phyloP scores from a whole-genome alignment of 108 stramenopile species.

The Chaetoceros muelleri region DNA sequence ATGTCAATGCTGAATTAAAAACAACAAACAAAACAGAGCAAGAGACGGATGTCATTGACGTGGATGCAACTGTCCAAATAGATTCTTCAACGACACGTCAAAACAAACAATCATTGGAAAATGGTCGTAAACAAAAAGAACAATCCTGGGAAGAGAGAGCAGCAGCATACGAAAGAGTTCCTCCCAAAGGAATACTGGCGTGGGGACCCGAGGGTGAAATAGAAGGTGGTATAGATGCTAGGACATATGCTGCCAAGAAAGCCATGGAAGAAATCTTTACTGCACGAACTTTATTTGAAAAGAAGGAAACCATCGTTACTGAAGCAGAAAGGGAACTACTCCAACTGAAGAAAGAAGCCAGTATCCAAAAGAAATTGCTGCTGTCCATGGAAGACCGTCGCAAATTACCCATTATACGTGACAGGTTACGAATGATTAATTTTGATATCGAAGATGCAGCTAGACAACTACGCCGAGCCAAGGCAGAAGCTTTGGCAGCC shows the following conservation, averaged over 20 bases:
- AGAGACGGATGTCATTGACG: slow-evolving; percentile 4
- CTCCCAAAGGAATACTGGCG: slow-evolving; percentile 42
- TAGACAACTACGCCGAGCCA: slow-evolving; percentile 41
- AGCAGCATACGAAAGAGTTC: slow-evolving; percentile 61
- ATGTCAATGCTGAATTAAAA: slow-evolving; percentile 3
- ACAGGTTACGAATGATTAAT: slow-evolving; percentile 41
- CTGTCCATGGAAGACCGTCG: slow-evolving; percentile 13
- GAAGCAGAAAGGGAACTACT: slow-evolving; percentile 46
- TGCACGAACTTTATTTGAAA: slow-evolving; percentile 32
- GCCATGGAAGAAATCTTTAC: slow-evolving; percentile 56
- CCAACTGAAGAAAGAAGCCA: slow-evolving; percentile 24
- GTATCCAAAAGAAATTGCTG: slow-evolving; percentile 22
- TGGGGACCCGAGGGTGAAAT: slow-evolving; percentile 73
- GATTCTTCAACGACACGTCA: neutral
- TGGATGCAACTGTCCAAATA: neutral
- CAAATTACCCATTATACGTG: slow-evolving; percentile 10
- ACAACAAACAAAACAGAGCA: neutral
- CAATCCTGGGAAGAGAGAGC: slow-evolving; percentile 65
- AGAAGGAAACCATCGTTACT: slow-evolving; percentile 35
- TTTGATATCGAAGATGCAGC: slow-evolving; percentile 60
- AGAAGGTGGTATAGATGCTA: slow-evolving; percentile 32
- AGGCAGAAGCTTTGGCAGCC: slow-evolving; percentile 39
- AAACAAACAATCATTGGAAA: slow-evolving; percentile 4
- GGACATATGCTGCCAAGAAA: slow-evolving; percentile 53
- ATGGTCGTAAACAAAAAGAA: slow-evolving; percentile 6